phyloP scores from a whole-genome alignment of 1,284 basidiomycete genomes.

The Inonotus obliquus region DNA sequence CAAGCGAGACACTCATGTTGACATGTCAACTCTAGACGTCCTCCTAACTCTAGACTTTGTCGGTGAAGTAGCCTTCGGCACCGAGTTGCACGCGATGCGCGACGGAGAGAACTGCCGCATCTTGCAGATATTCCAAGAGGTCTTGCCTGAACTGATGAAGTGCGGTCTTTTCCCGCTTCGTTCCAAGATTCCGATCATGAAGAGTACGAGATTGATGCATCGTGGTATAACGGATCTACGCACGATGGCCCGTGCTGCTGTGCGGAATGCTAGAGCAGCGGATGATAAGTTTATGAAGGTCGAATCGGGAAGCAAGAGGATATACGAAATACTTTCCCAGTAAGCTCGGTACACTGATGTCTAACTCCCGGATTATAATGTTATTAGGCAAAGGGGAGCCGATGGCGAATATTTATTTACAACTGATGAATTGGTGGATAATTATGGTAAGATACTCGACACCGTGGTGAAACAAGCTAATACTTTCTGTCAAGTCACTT shows the following conservation, averaged over 20 bases:
- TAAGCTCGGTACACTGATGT: not conserved
- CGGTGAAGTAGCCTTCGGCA: not conserved
- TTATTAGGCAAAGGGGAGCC: not conserved
- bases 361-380: not conserved
- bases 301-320: not conserved
- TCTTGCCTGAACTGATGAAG: not conserved
- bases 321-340: not conserved
- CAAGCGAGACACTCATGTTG: not conserved
- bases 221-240: not conserved
- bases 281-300: not conserved
- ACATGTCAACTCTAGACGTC: not conserved
- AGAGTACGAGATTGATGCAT: not conserved
- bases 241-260: not conserved
- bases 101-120: not conserved
- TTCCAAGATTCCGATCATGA: not conserved
- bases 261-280: not conserved
- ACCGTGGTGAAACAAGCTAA: not conserved
- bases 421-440: not conserved
- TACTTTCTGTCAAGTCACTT: not conserved
- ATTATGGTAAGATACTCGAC: not conserved
- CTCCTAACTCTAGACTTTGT: not conserved
- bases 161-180: slow-evolving; percentile 1
- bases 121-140: not conserved
- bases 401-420: not conserved
- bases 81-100: not conserved